These are phyloP conservation scores for Cryoendolithus antarcticus DNA, from an alignment of 2,329 filamentous ascomycete species.

Conservation along the genomic window DNA sequence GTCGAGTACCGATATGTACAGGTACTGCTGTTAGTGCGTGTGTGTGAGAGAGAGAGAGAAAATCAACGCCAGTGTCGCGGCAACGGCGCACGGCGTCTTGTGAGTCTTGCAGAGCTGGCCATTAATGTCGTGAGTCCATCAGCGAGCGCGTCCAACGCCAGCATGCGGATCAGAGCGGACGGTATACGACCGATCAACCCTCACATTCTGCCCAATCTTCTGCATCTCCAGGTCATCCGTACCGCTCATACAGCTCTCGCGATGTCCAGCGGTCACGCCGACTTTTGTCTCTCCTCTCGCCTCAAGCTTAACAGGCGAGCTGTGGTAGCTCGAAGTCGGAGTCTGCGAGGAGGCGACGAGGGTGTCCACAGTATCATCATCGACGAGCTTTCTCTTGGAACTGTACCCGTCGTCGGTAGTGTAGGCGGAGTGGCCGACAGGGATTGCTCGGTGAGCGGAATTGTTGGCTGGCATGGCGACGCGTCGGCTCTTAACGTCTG, in stretches of 20 bases:
- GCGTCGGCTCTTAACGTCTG: slow-evolving; percentile 17
- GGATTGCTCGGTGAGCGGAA: slow-evolving; percentile 12
- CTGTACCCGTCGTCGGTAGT: slow-evolving; percentile 5
- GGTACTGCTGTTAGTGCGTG: no score
- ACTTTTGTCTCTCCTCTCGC: slow-evolving; percentile 3
- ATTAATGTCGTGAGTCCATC: background rate
- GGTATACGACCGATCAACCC: slow-evolving; percentile 13
- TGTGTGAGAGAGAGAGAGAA: no score
- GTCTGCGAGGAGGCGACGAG: slow-evolving; percentile 8
- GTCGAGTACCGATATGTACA: no score
- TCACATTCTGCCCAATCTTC: slow-evolving; percentile 11
- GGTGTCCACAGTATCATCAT: slow-evolving; percentile 10
- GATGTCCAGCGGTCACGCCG: slow-evolving; percentile 6
- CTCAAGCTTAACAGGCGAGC: slow-evolving; percentile 8
- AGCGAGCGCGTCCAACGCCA: slow-evolving; percentile 2
- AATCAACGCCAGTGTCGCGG: no score
- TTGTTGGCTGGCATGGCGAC: slow-evolving; percentile 9
- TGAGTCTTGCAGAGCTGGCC: no score
- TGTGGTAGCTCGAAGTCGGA: slow-evolving; percentile 6
- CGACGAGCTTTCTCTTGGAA: slow-evolving; percentile 13
- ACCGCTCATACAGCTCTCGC: slow-evolving; percentile 5
- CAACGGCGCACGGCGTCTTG: no score
- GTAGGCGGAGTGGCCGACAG: slow-evolving; percentile 8
- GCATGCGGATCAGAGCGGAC: slow-evolving; percentile 5
- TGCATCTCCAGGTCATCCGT: slow-evolving; percentile 14